These are phyloP conservation scores for Petrea volubilis DNA, from an alignment of 257 asterid genomes.

Conservation along the genomic window DNA sequence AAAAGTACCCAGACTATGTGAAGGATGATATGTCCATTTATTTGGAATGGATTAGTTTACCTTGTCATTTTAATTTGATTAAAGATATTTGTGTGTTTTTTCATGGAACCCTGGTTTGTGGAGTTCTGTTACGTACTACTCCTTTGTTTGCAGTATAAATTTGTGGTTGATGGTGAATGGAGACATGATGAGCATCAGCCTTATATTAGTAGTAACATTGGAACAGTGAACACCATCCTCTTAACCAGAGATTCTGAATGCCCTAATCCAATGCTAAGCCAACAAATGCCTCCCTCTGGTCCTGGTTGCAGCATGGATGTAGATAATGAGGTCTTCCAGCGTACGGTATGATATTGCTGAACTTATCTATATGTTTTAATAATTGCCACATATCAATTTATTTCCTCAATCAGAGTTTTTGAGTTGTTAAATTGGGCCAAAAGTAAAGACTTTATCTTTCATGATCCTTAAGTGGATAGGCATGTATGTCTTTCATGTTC, in stretches of 20 bases:
- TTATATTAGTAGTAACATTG: constrained; percentile 63
- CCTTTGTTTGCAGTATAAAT: constrained; percentile 69
- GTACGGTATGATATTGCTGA: constrained; percentile 52
- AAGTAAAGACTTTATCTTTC: neutral
- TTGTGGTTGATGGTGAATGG: constrained; percentile 95
- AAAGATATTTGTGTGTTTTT: constrained; percentile 8
- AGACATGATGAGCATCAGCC: constrained; percentile 91
- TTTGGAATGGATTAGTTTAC: neutral
- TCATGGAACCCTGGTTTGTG: constrained; percentile 12
- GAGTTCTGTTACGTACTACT: neutral
- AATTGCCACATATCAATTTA: neutral
- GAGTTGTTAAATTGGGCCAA: neutral
- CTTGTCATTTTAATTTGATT: neutral
- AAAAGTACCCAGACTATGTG: neutral
- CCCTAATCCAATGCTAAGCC: constrained; percentile 45
- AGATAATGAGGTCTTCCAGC: constrained; percentile 83
- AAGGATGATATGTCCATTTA: neutral
- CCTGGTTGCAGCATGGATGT: constrained; percentile 90
- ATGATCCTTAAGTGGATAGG: neutral
- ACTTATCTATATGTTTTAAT: neutral
- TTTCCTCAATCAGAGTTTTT: neutral
- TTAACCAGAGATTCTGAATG: constrained; percentile 64
- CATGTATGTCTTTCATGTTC: neutral
- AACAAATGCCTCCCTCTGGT: constrained; percentile 58
- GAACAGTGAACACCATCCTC: constrained; percentile 77